Percentiles rank a stretch among this genome's conserved stretches.
Conservation (phyloP, 164 flowering plant genomes). For the Paratinospora sagittata region DNA sequence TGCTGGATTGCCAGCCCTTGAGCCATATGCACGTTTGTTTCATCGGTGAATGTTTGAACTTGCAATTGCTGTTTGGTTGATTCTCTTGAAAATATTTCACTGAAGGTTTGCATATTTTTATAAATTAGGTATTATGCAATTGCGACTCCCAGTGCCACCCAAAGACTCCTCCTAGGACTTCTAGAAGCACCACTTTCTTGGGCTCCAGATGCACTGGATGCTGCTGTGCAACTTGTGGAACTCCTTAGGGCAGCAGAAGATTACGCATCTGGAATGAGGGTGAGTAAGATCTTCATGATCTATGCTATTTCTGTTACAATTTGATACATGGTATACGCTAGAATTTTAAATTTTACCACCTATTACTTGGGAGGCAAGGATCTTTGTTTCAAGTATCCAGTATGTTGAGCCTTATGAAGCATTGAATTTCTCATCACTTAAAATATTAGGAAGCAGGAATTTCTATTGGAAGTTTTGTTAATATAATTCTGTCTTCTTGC, state of each 20-base stretch:
- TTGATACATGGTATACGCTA: neutral
- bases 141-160: slow-evolving; percentile 98
- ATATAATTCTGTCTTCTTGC: no score
- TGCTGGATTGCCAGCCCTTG: slow-evolving; percentile 95
- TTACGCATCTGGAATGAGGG: slow-evolving; percentile 91
- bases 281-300: slow-evolving; percentile 24
- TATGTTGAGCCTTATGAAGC: no score
- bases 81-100: neutral
- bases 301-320: neutral
- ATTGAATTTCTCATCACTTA: no score
- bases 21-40: slow-evolving; percentile 94
- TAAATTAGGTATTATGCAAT: slow-evolving; percentile 74
- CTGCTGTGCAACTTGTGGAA: slow-evolving; percentile 97
- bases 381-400: no score
- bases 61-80: neutral
- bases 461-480: no score
- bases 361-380: neutral
- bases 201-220: slow-evolving; percentile 99
- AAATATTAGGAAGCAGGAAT: no score
- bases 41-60: slow-evolving; percentile 49
- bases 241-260: slow-evolving; percentile 98
- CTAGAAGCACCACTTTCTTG: slow-evolving; percentile 98
- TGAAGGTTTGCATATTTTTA: slow-evolving; percentile 8
- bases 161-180: slow-evolving; percentile 89
- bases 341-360: neutral